phyloP scores from a whole-genome alignment of 179 eudicot genomes.

The Nepenthes alata region DNA sequence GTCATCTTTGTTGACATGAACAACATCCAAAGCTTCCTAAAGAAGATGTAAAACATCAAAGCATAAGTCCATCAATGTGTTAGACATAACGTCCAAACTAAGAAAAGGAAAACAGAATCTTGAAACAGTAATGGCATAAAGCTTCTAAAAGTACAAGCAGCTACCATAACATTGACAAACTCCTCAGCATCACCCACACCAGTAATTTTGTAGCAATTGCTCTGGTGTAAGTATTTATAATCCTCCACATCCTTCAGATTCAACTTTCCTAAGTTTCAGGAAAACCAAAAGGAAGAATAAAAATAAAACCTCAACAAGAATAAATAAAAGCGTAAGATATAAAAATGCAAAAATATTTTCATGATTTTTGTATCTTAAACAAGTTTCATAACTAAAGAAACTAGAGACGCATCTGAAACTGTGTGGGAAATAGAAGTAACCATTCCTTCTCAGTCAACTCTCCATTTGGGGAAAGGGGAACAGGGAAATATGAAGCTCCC shows the following conservation, averaged over 20 bases:
- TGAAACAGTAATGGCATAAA: neutral
- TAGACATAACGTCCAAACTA: neutral
- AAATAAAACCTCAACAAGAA: too few relatives aligned
- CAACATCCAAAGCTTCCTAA: constrained; percentile 80
- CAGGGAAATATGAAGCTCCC: too few relatives aligned
- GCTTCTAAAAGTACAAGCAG: constrained; percentile 7
- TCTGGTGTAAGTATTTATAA: constrained; percentile 70
- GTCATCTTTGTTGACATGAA: constrained; percentile 77
- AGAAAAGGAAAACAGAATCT: neutral
- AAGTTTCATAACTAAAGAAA: too few relatives aligned
- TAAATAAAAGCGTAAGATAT: too few relatives aligned
- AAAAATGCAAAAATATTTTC: neutral
- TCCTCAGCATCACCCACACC: constrained; percentile 94
- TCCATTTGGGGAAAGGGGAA: too few relatives aligned
- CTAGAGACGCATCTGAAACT: too few relatives aligned
- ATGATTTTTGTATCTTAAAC: too few relatives aligned
- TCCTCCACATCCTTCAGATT: constrained; percentile 56
- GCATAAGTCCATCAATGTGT: neutral
- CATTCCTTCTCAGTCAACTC: too few relatives aligned
- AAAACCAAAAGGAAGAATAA: neutral
- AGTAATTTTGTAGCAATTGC: constrained; percentile 61
- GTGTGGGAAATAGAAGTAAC: too few relatives aligned
- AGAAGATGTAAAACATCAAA: neutral
- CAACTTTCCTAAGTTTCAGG: constrained; percentile 50
- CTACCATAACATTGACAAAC: constrained; percentile 65